A percentile compares a stretch with the other conserved stretches of the same genome.
Evolutionary conservation across 1,139 yeast species (phyloP).

Genomic region (Kodamaea alishanica): DNA sequence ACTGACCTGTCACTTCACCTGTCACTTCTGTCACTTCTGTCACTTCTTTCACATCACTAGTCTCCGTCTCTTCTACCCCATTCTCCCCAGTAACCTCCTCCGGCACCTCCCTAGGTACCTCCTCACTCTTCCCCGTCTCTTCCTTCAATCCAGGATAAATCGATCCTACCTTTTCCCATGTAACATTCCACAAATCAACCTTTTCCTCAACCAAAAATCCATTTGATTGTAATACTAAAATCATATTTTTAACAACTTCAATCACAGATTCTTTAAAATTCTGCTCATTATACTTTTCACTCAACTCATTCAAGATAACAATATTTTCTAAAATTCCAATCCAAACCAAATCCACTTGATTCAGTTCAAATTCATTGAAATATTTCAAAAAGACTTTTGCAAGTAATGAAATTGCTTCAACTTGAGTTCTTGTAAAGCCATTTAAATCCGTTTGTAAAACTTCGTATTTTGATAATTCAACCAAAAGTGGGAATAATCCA

Average conservation of each 20-base stretch:
- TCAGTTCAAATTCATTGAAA: conserved; percentile 20
- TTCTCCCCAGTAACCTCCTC: no score
- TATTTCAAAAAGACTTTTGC: conserved; percentile 70
- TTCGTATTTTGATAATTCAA: conserved; percentile 63
- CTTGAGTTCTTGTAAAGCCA: conserved; percentile 64
- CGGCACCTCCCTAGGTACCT: no score
- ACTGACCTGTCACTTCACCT: conserved; percentile 5
- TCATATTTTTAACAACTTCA: conserved; percentile 62
- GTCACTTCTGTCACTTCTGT: neutral
- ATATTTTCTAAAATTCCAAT: conserved; percentile 34
- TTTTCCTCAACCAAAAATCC: conserved; percentile 23
- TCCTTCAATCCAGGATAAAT: conserved; percentile 46
- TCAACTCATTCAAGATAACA: conserved; percentile 23
- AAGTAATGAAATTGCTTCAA: conserved; percentile 61
- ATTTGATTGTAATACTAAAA: conserved; percentile 35
- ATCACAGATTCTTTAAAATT: conserved; percentile 53
- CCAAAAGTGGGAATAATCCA: conserved; percentile 72
- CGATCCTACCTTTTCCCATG: conserved; percentile 44
- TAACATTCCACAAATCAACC: conserved; percentile 26
- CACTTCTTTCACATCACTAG: neutral
- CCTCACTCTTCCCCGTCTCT: conserved; percentile 10
- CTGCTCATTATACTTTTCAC: conserved; percentile 26
- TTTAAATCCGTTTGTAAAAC: conserved; percentile 60
- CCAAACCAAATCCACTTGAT: conserved; percentile 32
- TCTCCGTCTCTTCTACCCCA: no score